phyloP scores from a whole-genome alignment of 371 early-diverging fungal species.

The Umbelopsis sp. region DNA sequence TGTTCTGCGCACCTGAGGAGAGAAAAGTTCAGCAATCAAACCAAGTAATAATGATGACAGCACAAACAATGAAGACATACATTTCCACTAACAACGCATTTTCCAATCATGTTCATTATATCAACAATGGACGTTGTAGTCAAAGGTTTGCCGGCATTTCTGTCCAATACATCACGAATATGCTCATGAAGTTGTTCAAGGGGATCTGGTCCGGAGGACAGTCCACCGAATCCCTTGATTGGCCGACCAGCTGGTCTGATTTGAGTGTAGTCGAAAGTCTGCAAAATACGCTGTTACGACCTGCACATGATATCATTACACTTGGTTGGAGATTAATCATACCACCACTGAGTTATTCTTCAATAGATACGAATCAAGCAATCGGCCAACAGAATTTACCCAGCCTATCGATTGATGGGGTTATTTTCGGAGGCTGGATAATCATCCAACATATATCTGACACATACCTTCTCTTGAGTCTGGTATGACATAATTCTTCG shows the following conservation, averaged over 20 bases:
- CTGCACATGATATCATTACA: background rate
- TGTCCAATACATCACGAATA: slow-evolving; percentile 26
- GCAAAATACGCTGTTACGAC: background rate
- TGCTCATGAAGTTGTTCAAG: slow-evolving; percentile 31
- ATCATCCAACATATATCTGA: too few relatives aligned
- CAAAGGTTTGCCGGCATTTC: slow-evolving; percentile 25
- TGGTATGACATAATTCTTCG: slow-evolving; percentile 23
- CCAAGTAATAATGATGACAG: background rate
- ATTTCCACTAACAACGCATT: slow-evolving; percentile 46
- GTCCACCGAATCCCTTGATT: slow-evolving; percentile 46
- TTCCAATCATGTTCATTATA: slow-evolving; percentile 46
- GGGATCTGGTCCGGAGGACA: slow-evolving; percentile 37
- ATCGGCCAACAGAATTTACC: slow-evolving; percentile 34
- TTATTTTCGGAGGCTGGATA: background rate
- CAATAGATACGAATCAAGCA: slow-evolving; percentile 41
- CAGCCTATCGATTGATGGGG: slow-evolving; percentile 25
- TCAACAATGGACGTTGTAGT: slow-evolving; percentile 38
- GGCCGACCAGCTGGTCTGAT: slow-evolving; percentile 32
- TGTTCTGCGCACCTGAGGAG: slow-evolving; percentile 29
- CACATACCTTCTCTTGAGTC: slow-evolving; percentile 41
- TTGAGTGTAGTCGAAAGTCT: slow-evolving; percentile 32
- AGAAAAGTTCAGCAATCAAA: background rate
- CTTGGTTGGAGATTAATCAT: background rate
- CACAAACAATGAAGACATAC: slow-evolving; percentile 4
- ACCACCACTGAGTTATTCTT: background rate